Conservation (phyloP, 2,329 filamentous ascomycete genomes). For the Gyromitra esculenta region DNA sequence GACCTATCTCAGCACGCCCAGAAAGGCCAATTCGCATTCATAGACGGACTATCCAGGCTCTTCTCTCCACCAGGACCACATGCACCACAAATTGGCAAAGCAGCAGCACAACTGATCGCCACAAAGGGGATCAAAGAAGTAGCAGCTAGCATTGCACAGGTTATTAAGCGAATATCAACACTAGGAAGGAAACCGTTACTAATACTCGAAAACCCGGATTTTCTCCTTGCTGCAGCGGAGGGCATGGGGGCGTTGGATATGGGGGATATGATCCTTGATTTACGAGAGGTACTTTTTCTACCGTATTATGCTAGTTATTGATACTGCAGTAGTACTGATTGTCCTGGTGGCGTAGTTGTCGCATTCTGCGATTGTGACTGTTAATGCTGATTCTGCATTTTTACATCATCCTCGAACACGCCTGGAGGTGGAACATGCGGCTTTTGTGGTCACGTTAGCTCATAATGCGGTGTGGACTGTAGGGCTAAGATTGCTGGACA, state of each 20-base stretch:
- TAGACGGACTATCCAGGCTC: constrained; percentile 56
- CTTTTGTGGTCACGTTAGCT: constrained; percentile 76
- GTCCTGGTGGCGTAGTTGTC: constrained; percentile 18
- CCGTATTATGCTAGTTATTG: background rate
- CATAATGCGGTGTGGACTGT: constrained; percentile 78
- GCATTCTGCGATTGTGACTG: constrained; percentile 27
- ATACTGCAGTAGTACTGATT: background rate
- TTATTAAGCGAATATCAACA: constrained; percentile 45
- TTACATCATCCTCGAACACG: constrained; percentile 70
- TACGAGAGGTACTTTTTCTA: constrained; percentile 70
- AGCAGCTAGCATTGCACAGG: constrained; percentile 8
- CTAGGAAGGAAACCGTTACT: constrained; percentile 41
- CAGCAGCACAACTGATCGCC: background rate
- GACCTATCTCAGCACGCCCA: constrained; percentile 12
- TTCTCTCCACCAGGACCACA: constrained; percentile 37
- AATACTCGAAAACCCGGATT: constrained; percentile 46
- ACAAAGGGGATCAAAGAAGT: constrained; percentile 10
- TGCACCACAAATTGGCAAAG: constrained; percentile 36
- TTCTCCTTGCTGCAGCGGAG: constrained; percentile 31
- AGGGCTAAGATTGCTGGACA: constrained; percentile 79
- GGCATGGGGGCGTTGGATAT: constrained; percentile 61
- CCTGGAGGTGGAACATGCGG: constrained; percentile 75
- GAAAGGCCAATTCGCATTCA: constrained; percentile 57
- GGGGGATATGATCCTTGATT: constrained; percentile 66
- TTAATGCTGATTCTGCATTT: constrained; percentile 66